These are phyloP conservation scores for Excoecaria agallocha DNA, from an alignment of 345 rosid species.

Conservation along the genomic window DNA sequence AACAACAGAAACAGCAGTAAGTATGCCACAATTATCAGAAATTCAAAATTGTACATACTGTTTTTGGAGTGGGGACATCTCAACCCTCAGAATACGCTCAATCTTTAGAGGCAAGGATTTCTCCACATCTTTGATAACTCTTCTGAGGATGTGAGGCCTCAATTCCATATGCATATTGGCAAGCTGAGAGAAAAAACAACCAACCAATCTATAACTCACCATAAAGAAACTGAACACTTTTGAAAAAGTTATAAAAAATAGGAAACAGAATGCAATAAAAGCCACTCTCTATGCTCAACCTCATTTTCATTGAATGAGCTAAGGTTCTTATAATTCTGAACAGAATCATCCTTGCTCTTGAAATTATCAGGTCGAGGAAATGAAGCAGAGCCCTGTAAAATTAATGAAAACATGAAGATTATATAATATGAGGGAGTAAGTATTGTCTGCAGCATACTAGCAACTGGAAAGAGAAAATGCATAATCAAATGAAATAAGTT, in stretches of 20 bases:
- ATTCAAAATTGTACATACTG: no score
- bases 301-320: constrained; percentile 93
- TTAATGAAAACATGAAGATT: not conserved
- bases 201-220: constrained; percentile 18
- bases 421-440: not conserved
- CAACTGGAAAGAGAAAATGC: not conserved
- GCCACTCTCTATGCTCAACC: constrained; percentile 39
- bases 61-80: no score
- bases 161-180: no score
- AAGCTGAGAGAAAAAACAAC: no score
- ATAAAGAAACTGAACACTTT: not conserved
- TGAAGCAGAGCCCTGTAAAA: constrained; percentile 89
- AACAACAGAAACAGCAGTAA: no score
- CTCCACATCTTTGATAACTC: no score
- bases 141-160: no score
- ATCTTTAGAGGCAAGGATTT: no score
- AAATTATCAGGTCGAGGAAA: constrained; percentile 93
- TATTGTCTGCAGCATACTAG: no score
- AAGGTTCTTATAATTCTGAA: constrained; percentile 96
- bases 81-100: no score
- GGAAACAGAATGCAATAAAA: constrained; percentile 11
- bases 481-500: not conserved
- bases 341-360: no score
- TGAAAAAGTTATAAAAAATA: not conserved
- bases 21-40: no score